phyloP scores from a whole-genome alignment of 2,329 filamentous ascomycete genomes.

The Xylariaceae sp. region DNA sequence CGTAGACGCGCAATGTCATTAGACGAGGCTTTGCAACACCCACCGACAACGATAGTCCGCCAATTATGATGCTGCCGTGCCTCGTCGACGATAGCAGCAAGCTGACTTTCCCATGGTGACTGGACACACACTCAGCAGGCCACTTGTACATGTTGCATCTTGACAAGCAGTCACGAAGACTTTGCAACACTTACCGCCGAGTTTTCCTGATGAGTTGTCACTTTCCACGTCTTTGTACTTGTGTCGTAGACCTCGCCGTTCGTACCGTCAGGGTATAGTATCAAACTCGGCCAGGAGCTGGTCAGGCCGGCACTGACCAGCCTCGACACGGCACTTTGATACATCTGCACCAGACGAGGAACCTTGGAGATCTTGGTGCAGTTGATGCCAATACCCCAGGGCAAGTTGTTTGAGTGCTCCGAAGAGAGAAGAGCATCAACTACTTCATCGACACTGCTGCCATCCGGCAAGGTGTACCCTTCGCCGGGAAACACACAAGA shows the following conservation, averaged over 20 bases:
- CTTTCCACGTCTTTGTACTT: constrained; percentile 51
- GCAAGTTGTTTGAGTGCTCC: constrained; percentile 22
- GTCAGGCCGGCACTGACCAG: constrained; percentile 29
- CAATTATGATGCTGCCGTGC: constrained; percentile 32
- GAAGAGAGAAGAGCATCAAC: constrained; percentile 23
- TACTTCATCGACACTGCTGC: constrained; percentile 36
- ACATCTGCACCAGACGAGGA: constrained; percentile 44
- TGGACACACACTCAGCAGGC: constrained; percentile 11
- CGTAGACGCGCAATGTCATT: constrained; percentile 39
- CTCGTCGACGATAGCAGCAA: constrained; percentile 32
- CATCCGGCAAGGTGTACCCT: constrained; percentile 47
- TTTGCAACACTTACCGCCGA: constrained; percentile 14
- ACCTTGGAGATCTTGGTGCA: constrained; percentile 61
- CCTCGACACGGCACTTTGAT: constrained; percentile 39
- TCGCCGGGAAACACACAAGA: constrained; percentile 54
- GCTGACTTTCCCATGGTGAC: constrained; percentile 38
- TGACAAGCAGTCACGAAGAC: background rate
- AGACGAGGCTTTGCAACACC: constrained; percentile 40
- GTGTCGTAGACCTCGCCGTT: constrained; percentile 63
- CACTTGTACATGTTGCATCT: background rate
- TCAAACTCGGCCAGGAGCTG: constrained; percentile 41
- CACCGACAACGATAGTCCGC: constrained; percentile 41
- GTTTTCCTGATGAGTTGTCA: constrained; percentile 22
- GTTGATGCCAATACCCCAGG: constrained; percentile 61
- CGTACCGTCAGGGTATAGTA: constrained; percentile 63